phyloP scores from a whole-genome alignment of 805 yeast genomes.

The Yarrowia yakushimensis region DNA sequence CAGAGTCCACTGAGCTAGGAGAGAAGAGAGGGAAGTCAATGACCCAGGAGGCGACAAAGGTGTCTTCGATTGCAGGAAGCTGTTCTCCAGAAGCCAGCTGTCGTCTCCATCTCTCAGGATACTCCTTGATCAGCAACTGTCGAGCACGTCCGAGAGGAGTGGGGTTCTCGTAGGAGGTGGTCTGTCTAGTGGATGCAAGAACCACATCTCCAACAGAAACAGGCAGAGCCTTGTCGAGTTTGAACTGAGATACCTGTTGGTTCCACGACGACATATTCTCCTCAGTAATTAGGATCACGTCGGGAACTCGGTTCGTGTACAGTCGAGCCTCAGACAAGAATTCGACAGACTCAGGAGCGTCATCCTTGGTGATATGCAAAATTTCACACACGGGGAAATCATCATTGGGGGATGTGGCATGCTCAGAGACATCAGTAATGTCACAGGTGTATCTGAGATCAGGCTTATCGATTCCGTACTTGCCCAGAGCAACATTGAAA shows the following conservation, averaged over 20 bases:
- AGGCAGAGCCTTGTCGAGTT: slow-evolving; percentile 42
- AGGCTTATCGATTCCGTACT: slow-evolving; percentile 92
- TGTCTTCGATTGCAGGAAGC: neutral
- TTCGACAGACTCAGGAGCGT: slow-evolving; percentile 5
- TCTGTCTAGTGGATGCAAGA: slow-evolving; percentile 73
- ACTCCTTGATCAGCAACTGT: slow-evolving; percentile 61
- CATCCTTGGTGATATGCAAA: slow-evolving; percentile 17
- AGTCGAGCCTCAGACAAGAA: slow-evolving; percentile 11
- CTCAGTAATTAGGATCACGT: slow-evolving; percentile 3
- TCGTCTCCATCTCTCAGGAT: slow-evolving; percentile 52
- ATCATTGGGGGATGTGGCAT: slow-evolving; percentile 37
- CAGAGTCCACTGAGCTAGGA: slow-evolving; percentile 44
- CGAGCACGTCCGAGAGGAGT: slow-evolving; percentile 89
- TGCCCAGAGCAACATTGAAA: slow-evolving; percentile 65
- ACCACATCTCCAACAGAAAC: slow-evolving; percentile 67
- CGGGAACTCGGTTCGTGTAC: slow-evolving; percentile 28
- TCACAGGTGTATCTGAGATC: slow-evolving; percentile 61
- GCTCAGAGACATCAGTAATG: slow-evolving; percentile 43
- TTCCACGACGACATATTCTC: slow-evolving; percentile 5
- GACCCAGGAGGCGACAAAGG: slow-evolving; percentile 58
- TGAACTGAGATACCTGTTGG: neutral
- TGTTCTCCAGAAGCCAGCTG: slow-evolving; percentile 25
- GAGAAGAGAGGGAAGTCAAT: slow-evolving; percentile 89
- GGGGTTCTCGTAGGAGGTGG: slow-evolving; percentile 79
- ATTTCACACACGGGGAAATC: slow-evolving; percentile 68